A percentile compares a stretch with the other conserved stretches of the same genome.
Evolutionary conservation across 352 stramenopile genomes (phyloP).

Genomic region (Phytopythium boreale): DNA sequence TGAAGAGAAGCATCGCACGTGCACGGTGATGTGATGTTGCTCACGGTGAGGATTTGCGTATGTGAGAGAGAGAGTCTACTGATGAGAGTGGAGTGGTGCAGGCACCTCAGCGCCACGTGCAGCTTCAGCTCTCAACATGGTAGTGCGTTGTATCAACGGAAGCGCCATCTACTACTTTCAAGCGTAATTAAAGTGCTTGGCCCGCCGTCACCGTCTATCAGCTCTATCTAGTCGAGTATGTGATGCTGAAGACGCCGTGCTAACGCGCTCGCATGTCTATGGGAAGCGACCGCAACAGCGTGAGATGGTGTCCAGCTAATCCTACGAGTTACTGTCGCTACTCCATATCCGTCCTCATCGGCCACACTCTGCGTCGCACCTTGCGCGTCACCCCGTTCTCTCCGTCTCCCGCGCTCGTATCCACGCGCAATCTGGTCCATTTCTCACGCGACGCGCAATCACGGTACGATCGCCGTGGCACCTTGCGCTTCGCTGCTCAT

Average conservation of each 20-base stretch:
- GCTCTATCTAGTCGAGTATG: no score
- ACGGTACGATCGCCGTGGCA: neutral
- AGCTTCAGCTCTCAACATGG: no score
- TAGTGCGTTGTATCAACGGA: no score
- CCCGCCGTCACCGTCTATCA: no score
- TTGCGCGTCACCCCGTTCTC: neutral
- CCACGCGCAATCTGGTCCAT: neutral
- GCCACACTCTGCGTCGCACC: neutral
- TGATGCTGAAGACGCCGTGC: no score
- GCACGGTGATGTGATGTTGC: slow-evolving; percentile 1
- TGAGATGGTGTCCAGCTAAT: no score
- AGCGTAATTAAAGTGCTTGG: neutral
- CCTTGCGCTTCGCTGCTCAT: neutral
- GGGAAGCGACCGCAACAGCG: no score
- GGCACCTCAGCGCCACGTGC: no score
- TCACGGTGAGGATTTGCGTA: neutral
- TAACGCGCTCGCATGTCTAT: no score
- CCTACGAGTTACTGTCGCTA: no score
- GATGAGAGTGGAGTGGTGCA: neutral
- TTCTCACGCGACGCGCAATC: neutral
- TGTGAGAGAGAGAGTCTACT: neutral
- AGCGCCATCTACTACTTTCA: neutral
- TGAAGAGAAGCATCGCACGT: neutral
- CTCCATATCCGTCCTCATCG: no score
- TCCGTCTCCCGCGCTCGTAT: neutral